Percentiles rank a stretch among this genome's conserved stretches.
Evolutionary conservation across 2,329 filamentous ascomycete species (phyloP).

Genomic region (Calonectria honghensis): DNA sequence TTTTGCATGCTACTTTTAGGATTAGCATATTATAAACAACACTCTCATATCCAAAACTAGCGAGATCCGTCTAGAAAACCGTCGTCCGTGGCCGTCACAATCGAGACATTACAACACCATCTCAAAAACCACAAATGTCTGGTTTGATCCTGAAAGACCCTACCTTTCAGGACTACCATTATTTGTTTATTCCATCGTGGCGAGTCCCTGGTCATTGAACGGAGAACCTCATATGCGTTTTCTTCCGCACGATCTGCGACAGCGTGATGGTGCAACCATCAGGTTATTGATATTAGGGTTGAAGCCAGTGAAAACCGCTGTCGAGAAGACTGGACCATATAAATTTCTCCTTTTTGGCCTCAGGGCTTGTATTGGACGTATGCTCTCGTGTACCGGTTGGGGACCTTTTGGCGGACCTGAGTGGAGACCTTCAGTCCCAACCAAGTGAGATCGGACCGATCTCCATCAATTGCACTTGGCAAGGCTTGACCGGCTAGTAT

Average conservation of each 20-base stretch:
- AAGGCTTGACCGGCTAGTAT: background rate
- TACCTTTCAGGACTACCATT: too few relatives aligned
- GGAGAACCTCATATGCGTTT: background rate
- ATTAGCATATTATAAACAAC: slow-evolving; percentile 7
- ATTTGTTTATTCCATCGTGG: background rate
- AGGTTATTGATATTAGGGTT: background rate
- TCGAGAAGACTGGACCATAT: too few relatives aligned
- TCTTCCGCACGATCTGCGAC: background rate
- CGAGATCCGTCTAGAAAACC: background rate
- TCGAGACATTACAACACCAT: background rate
- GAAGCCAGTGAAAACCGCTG: background rate
- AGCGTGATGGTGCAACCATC: background rate
- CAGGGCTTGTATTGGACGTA: background rate
- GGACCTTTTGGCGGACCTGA: background rate
- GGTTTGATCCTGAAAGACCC: background rate
- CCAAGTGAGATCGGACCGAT: background rate
- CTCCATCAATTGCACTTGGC: background rate
- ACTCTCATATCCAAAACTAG: background rate
- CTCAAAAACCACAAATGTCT: background rate
- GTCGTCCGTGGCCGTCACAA: background rate
- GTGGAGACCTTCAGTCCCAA: background rate
- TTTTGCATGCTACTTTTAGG: background rate
- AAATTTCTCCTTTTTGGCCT: too few relatives aligned
- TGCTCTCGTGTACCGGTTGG: background rate
- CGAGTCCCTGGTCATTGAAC: background rate